phyloP scores from a whole-genome alignment of 805 yeast genomes.

The Allodekkera sacchari region DNA sequence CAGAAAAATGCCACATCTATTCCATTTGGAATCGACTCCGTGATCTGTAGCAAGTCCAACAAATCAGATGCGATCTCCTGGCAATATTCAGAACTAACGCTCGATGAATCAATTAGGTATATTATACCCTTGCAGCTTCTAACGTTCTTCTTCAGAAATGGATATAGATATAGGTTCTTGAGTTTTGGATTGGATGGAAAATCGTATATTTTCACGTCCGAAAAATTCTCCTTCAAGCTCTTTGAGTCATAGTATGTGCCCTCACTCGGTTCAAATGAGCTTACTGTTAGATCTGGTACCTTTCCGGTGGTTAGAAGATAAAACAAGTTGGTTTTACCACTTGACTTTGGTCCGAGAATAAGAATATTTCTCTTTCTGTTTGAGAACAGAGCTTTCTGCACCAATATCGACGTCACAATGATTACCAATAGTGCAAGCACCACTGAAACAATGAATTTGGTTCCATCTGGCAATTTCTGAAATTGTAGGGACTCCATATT shows the following conservation, averaged over 20 bases:
- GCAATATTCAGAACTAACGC: constrained; percentile 41
- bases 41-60: constrained; percentile 46
- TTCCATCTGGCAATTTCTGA: background rate
- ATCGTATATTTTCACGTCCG: constrained; percentile 52
- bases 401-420: constrained; percentile 6
- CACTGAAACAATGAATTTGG: background rate
- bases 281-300: constrained; percentile 31
- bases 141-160: constrained; percentile 35
- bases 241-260: too few species aligned
- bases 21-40: constrained; percentile 61
- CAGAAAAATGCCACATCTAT: constrained; percentile 71
- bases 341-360: constrained; percentile 13
- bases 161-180: constrained; percentile 43
- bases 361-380: constrained; percentile 10
- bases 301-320: constrained; percentile 12
- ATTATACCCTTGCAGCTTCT: constrained; percentile 55
- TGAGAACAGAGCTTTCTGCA: constrained; percentile 8
- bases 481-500: too few species aligned
- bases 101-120: constrained; percentile 68
- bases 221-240: constrained; percentile 21
- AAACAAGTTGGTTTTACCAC: constrained; percentile 19
- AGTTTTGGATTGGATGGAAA: constrained; percentile 86
- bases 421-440: constrained; percentile 6
- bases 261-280: constrained; percentile 41
- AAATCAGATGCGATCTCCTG: constrained; percentile 50